Percentiles rank a stretch among this genome's conserved stretches.
Evolutionary conservation across 306 rosid genomes (phyloP).

Genomic region (Luffa aegyptiaca): DNA sequence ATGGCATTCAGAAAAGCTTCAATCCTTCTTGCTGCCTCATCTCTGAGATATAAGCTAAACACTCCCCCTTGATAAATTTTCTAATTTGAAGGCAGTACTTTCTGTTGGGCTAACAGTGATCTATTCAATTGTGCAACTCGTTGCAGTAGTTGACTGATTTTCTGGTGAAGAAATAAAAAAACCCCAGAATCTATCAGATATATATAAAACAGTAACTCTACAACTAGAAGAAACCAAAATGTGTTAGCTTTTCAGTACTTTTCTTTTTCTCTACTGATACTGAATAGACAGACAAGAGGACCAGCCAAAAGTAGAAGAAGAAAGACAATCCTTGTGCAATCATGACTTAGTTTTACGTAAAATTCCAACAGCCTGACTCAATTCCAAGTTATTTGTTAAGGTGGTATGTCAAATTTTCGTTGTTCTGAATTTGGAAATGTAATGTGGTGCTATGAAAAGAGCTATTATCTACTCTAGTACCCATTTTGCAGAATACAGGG

Average conservation of each 20-base stretch:
- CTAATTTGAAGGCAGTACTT: slow-evolving; percentile 18
- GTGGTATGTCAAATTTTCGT: not conserved
- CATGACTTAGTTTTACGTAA: not conserved
- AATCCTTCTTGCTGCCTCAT: not conserved
- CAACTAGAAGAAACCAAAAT: not conserved
- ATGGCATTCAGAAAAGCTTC: not conserved
- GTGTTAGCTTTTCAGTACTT: not conserved
- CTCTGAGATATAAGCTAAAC: not conserved
- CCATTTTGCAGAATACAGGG: not conserved
- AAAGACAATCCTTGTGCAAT: not conserved
- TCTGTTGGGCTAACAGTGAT: slow-evolving; percentile 24
- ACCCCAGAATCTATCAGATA: not conserved
- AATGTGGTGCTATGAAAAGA: not conserved
- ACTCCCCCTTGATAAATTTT: not conserved
- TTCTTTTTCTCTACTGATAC: not conserved
- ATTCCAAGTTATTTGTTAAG: not conserved
- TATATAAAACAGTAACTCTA: not conserved
- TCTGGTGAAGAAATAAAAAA: slow-evolving; percentile 17
- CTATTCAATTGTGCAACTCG: slow-evolving; percentile 29
- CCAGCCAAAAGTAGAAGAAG: not conserved
- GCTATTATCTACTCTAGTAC: not conserved
- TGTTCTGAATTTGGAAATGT: not conserved
- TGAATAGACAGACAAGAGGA: not conserved
- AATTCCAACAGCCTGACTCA: not conserved
- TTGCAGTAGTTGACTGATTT: slow-evolving; percentile 22